Evolutionary conservation across 495 filamentous ascomycete species (phyloP).

Genomic region (Aspergillus mulundensis): DNA sequence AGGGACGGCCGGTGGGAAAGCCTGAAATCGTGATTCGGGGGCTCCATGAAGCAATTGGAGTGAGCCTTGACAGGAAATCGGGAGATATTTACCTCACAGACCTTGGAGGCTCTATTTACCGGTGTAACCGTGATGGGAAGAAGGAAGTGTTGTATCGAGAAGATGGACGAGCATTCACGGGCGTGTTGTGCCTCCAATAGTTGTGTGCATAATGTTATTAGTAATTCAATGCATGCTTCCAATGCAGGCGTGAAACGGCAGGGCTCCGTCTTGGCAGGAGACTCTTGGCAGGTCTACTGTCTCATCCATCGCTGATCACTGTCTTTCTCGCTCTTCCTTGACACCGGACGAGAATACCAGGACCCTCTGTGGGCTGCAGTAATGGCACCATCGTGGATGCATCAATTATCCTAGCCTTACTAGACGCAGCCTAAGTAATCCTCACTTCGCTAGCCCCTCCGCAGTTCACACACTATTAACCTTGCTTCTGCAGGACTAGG

Average conservation of each 20-base stretch:
- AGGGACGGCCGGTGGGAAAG: conserved; percentile 16
- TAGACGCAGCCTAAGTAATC: background rate
- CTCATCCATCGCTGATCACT: background rate
- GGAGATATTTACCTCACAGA: conserved; percentile 44
- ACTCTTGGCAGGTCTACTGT: background rate
- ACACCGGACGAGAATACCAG: background rate
- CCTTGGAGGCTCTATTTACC: conserved; percentile 44
- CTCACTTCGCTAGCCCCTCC: background rate
- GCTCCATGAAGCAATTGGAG: conserved; percentile 48
- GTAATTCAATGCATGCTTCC: background rate
- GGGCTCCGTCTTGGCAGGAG: background rate
- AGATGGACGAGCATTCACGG: conserved; percentile 28
- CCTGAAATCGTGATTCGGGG: conserved; percentile 31
- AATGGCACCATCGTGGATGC: background rate
- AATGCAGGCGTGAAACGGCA: background rate
- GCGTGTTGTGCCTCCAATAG: conserved; percentile 14
- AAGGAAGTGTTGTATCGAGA: conserved; percentile 22
- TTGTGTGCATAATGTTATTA: background rate
- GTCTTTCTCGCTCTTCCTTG: background rate
- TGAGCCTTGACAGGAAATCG: conserved; percentile 40
- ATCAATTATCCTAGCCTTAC: background rate
- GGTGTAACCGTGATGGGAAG: conserved; percentile 39
- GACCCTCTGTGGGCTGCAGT: background rate
- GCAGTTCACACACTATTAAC: background rate
- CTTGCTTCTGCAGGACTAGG: background rate